Evolutionary conservation across 2,329 filamentous ascomycete species (phyloP).

Genomic region (Fusarium sp.): DNA sequence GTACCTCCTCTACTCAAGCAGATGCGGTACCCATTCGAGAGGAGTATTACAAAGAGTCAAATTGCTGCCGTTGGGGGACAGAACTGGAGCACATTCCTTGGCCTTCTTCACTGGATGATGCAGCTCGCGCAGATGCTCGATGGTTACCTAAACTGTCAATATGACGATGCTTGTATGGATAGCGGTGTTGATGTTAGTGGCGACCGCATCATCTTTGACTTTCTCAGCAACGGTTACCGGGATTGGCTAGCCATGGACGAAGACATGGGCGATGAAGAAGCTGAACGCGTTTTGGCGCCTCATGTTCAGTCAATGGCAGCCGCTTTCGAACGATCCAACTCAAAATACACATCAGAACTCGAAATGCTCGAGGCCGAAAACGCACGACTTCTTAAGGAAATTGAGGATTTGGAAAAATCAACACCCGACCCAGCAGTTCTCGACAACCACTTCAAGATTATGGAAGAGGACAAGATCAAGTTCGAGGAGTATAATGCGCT

Average conservation of each 20-base stretch:
- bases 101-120: conserved; percentile 99
- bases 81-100: conserved; percentile 96
- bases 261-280: conserved; percentile 86
- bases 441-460: conserved; percentile 89
- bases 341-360: conserved; percentile 85
- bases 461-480: conserved; percentile 94
- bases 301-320: conserved; percentile 89
- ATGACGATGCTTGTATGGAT: conserved; percentile 91
- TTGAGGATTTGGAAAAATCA: conserved; percentile 88
- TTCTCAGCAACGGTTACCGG: conserved; percentile 87
- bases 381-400: conserved; percentile 81
- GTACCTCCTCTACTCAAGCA: conserved; percentile 93
- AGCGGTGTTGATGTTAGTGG: conserved; percentile 87
- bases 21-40: conserved; percentile 92
- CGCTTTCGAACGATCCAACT: conserved; percentile 87
- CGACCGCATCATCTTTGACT: conserved; percentile 94
- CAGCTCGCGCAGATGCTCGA: conserved; percentile 95
- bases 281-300: conserved; percentile 80
- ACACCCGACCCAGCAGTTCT: conserved; percentile 85
- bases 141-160: conserved; percentile 79
- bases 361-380: conserved; percentile 89
- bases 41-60: conserved; percentile 95
- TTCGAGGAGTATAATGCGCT: conserved; percentile 94
- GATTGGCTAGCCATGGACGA: conserved; percentile 96
- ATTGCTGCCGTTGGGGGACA: conserved; percentile 94